Percentiles rank a stretch among this genome's conserved stretches.
phyloP scores from a whole-genome alignment of 1,139 yeast species.

The Candida tunisiensis region DNA sequence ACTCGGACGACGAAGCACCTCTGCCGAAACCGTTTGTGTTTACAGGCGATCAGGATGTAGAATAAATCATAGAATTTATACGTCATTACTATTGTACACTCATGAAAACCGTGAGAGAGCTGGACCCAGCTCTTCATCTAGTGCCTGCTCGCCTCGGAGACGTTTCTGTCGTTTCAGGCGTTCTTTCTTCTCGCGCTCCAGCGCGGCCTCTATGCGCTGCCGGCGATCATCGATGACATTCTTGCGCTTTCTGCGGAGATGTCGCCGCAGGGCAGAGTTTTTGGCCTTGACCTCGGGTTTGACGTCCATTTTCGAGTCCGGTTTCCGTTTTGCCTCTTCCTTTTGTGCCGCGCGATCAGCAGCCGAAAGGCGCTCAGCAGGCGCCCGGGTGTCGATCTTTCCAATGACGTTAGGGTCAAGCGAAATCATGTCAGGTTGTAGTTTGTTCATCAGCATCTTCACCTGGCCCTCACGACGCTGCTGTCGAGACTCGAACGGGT shows the following conservation, averaged over 20 bases:
- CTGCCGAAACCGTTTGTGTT: conserved; percentile 73
- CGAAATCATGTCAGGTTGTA: conserved; percentile 84
- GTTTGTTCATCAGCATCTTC: conserved; percentile 66
- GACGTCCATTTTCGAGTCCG: conserved; percentile 21
- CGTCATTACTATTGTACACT: background rate
- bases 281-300: conserved; percentile 43
- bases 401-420: conserved; percentile 86
- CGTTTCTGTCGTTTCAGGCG: conserved; percentile 30
- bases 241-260: conserved; percentile 68
- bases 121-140: conserved; percentile 7
- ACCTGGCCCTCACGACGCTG: conserved; percentile 94
- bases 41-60: no score
- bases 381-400: conserved; percentile 57
- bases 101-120: conserved; percentile 9
- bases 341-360: conserved; percentile 26
- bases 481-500: conserved; percentile 62
- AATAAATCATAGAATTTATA: background rate
- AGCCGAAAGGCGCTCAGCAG: conserved; percentile 44
- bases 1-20: conserved; percentile 52
- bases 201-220: conserved; percentile 61
- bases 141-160: conserved; percentile 6
- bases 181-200: conserved; percentile 55
- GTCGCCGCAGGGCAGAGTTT: conserved; percentile 69
- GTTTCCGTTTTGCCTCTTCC: conserved; percentile 20
- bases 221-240: conserved; percentile 84